Evolutionary conservation across 495 filamentous ascomycete genomes (phyloP).

Genomic region (Podospora didyma): DNA sequence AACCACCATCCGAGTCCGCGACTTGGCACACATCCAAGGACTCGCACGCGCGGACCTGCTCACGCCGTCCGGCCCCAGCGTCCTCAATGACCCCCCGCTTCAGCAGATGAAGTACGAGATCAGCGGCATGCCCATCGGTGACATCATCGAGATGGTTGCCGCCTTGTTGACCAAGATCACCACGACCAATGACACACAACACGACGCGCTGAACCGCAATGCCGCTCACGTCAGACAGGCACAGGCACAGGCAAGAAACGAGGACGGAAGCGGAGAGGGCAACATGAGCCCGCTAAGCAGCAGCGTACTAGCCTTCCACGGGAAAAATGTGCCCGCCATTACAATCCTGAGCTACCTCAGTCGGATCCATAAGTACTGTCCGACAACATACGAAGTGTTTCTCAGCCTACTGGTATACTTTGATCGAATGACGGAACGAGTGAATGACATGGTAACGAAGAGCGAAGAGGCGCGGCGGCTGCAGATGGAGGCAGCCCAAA

Average conservation of each 20-base stretch:
- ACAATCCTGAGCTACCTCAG: conserved; percentile 94
- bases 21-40: conserved; percentile 84
- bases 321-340: conserved; percentile 97
- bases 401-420: conserved; percentile 95
- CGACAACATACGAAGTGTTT: conserved; percentile 98
- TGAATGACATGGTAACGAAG: conserved; percentile 62
- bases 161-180: conserved; percentile 98
- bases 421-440: conserved; percentile 95
- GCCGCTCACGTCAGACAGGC: conserved; percentile 45
- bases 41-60: conserved; percentile 73
- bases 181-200: conserved; percentile 90
- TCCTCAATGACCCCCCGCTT: conserved; percentile 44
- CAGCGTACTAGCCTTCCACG: conserved; percentile 97
- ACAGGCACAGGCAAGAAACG: conserved; percentile 32
- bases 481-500: conserved; percentile 16
- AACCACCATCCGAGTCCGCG: conserved; percentile 66
- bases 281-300: conserved; percentile 74
- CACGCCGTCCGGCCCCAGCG: conserved; percentile 40
- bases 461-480: conserved; percentile 35
- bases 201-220: conserved; percentile 60
- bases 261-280: conserved; percentile 55
- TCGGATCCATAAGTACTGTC: conserved; percentile 98
- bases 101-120: conserved; percentile 79
- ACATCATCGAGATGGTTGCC: conserved; percentile 99
- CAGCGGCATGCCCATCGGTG: conserved; percentile 92